A percentile compares a stretch with the other conserved stretches of the same genome.
Conservation (phyloP, 192 early-diverging fungal species). For the Gaertneriomyces semiglobifer region DNA sequence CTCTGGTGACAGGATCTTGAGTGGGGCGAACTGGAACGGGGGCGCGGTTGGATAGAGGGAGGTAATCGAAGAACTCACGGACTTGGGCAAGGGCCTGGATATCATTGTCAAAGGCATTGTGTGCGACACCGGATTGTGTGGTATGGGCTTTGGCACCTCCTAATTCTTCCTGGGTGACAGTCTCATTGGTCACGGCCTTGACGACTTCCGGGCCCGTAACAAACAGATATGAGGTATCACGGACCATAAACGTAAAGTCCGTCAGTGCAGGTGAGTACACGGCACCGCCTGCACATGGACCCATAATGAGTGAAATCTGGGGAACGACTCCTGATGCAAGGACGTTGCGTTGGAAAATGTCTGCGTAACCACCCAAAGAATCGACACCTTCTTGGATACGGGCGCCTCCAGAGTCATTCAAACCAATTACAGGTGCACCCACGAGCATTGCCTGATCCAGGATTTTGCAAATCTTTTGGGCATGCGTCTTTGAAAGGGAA, state of each 20-base stretch:
- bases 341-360: slow-evolving; percentile 95
- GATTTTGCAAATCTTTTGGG: slow-evolving; percentile 87
- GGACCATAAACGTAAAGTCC: slow-evolving; percentile 97
- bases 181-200: slow-evolving; percentile 92
- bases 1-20: slow-evolving; percentile 60
- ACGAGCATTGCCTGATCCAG: slow-evolving; percentile 91
- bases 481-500: slow-evolving; percentile 80
- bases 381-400: slow-evolving; percentile 98
- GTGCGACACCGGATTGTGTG: slow-evolving; percentile 86
- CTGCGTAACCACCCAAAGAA: slow-evolving; percentile 90
- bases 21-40: slow-evolving; percentile 60
- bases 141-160: slow-evolving; percentile 91
- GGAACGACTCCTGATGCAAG: slow-evolving; percentile 89
- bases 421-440: slow-evolving; percentile 90
- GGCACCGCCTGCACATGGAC: slow-evolving; percentile 94
- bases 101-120: slow-evolving; percentile 90
- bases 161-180: slow-evolving; percentile 90
- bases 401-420: slow-evolving; percentile 97
- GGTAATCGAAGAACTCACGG: slow-evolving; percentile 82
- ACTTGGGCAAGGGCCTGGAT: slow-evolving; percentile 78
- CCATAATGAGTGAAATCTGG: slow-evolving; percentile 96
- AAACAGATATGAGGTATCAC: slow-evolving; percentile 90
- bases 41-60: slow-evolving; percentile 81
- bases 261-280: slow-evolving; percentile 97
- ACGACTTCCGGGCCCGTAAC: slow-evolving; percentile 97